These are phyloP conservation scores for Kockiozyma suomiensis DNA, from an alignment of 805 yeast genomes.

Conservation along the genomic window DNA sequence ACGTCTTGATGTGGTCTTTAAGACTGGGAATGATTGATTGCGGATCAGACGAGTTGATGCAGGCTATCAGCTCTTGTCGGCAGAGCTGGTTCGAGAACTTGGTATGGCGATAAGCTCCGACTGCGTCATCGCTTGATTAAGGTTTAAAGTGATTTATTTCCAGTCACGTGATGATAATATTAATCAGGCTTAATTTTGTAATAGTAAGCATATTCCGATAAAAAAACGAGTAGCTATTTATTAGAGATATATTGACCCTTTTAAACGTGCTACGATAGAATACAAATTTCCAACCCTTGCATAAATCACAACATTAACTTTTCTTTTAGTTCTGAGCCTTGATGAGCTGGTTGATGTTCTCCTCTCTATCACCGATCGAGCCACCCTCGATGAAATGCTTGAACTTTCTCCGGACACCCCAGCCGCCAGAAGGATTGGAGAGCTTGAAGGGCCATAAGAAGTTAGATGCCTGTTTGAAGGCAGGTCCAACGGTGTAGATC, in stretches of 20 bases:
- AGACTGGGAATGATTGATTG: too few relatives aligned
- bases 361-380: constrained; percentile 82
- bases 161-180: constrained; percentile 2
- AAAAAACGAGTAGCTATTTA: not conserved
- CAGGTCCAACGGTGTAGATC: constrained; percentile 80
- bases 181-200: too few relatives aligned
- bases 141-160: too few relatives aligned
- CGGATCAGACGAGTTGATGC: not conserved
- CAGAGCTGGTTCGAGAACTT: constrained; percentile 1
- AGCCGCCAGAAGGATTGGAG: constrained; percentile 81
- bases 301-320: constrained; percentile 1
- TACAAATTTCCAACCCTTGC: constrained; percentile 5
- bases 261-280: not conserved
- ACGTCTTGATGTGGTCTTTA: too few relatives aligned
- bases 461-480: constrained; percentile 84
- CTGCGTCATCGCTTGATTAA: not conserved
- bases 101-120: not conserved
- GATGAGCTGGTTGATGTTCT: constrained; percentile 73
- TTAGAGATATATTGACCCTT: not conserved
- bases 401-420: constrained; percentile 80
- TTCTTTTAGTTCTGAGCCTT: constrained; percentile 34
- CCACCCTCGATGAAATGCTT: constrained; percentile 84
- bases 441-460: constrained; percentile 85
- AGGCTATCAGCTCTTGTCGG: not conserved
- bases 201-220: too few relatives aligned